Evolutionary conservation across 176 grass and related monocot genomes (phyloP).

Genomic region (Phoenix roebelenii): DNA sequence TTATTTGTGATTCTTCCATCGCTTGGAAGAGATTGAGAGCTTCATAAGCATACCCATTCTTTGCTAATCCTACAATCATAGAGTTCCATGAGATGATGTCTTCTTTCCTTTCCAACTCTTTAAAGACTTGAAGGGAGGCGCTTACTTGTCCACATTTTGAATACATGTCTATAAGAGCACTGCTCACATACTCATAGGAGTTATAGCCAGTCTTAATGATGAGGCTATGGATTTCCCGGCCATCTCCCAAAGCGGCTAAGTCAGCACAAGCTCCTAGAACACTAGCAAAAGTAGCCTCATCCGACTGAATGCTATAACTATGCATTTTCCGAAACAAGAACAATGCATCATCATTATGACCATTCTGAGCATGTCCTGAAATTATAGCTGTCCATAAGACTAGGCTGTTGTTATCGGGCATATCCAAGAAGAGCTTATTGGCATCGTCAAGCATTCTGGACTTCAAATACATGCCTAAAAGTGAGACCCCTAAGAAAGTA

Average conservation of each 20-base stretch:
- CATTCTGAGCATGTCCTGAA: conserved; percentile 80
- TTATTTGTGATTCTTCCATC: conserved; percentile 36
- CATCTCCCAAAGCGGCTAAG: conserved; percentile 27
- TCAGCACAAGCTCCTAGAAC: conserved; percentile 64
- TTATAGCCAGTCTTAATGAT: conserved; percentile 49
- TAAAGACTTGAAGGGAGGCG: conserved; percentile 46
- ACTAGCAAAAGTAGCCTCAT: conserved; percentile 56
- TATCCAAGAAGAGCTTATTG: conserved; percentile 39
- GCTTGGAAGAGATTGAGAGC: conserved; percentile 46
- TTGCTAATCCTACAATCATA: conserved; percentile 59
- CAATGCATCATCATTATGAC: conserved; percentile 47
- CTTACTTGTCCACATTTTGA: conserved; percentile 58
- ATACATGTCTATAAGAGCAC: conserved; percentile 64
- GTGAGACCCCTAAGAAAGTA: conserved; percentile 33
- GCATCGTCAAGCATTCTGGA: conserved; percentile 44
- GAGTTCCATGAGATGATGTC: conserved; percentile 55
- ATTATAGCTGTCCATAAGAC: conserved; percentile 58
- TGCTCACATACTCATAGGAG: conserved; percentile 36
- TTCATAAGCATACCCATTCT: conserved; percentile 52
- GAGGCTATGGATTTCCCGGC: conserved; percentile 43
- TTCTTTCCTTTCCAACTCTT: conserved; percentile 41
- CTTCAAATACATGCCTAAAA: conserved; percentile 58
- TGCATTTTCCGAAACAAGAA: conserved; percentile 51
- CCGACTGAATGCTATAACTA: conserved; percentile 25
- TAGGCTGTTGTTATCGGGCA: conserved; percentile 37